phyloP scores from a whole-genome alignment of 345 rosid genomes.

The rapeseed (Brassica napus) region DNA sequence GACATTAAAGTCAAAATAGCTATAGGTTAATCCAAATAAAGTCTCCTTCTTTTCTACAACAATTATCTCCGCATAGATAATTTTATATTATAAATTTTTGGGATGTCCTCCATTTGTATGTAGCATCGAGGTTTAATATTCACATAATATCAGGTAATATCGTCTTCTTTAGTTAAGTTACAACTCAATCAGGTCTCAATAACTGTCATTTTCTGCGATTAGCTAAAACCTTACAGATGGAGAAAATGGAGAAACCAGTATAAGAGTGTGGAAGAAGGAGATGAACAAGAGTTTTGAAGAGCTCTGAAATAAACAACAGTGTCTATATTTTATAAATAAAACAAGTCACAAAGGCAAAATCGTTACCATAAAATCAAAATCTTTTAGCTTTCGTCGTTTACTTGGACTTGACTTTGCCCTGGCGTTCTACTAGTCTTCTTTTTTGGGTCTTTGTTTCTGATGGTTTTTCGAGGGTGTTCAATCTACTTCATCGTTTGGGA shows the following conservation, averaged over 20 bases:
- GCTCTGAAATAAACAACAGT: conserved; percentile 4
- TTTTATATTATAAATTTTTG: no score
- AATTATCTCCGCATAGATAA: no score
- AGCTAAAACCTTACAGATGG: conserved; percentile 54
- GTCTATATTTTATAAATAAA: background rate
- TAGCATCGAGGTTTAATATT: no score
- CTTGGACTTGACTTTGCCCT: conserved; percentile 29
- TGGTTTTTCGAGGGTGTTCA: conserved; percentile 37
- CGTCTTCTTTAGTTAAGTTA: background rate
- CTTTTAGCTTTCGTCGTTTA: background rate
- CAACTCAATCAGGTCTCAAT: no score
- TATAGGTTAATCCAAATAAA: no score
- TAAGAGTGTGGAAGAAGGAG: conserved; percentile 75
- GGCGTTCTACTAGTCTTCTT: conserved; percentile 31
- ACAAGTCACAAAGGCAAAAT: conserved; percentile 13
- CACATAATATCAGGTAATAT: no score
- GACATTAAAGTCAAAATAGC: no score
- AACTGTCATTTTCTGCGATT: background rate
- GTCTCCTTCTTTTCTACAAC: no score
- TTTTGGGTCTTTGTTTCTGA: conserved; percentile 45
- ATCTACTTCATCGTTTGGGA: conserved; percentile 55
- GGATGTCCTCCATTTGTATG: no score
- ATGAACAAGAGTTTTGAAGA: conserved; percentile 92
- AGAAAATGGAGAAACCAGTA: conserved; percentile 72
- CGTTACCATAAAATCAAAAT: background rate